These are phyloP conservation scores for Aspergillus biplanus DNA, from an alignment of 495 filamentous ascomycete genomes.

Conservation along the genomic window DNA sequence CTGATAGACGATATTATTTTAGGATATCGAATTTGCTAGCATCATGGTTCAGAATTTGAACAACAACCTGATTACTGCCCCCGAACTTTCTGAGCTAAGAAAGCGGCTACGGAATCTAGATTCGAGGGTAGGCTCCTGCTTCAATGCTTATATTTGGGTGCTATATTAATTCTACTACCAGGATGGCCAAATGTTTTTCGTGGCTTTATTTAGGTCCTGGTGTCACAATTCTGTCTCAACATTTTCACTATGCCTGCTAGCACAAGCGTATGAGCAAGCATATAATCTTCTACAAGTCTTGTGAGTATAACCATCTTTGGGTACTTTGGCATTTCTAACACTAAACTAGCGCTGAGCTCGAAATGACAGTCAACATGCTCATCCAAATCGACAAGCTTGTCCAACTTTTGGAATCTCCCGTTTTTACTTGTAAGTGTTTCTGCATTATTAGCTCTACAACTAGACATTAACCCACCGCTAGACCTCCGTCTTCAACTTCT, in stretches of 20 bases:
- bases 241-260: slow-evolving; percentile 92
- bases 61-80: slow-evolving; percentile 97
- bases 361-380: slow-evolving; percentile 98
- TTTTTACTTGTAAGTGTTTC: slow-evolving; percentile 80
- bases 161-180: slow-evolving; percentile 36
- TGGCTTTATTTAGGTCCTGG: slow-evolving; percentile 93
- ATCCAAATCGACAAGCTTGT: slow-evolving; percentile 99
- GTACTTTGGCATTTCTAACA: slow-evolving; percentile 43
- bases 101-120: slow-evolving; percentile 91
- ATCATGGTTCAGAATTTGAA: slow-evolving; percentile 99
- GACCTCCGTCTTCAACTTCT: slow-evolving; percentile 95
- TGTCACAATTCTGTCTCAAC: slow-evolving; percentile 99
- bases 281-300: slow-evolving; percentile 97
- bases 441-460: not conserved
- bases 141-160: not conserved
- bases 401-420: slow-evolving; percentile 94
- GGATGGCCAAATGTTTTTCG: slow-evolving; percentile 95
- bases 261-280: slow-evolving; percentile 98
- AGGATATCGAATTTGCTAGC: slow-evolving; percentile 95
- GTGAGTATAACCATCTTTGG: slow-evolving; percentile 48
- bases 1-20: slow-evolving; percentile 17
- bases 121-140: slow-evolving; percentile 61
- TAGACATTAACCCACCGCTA: slow-evolving; percentile 35
- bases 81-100: slow-evolving; percentile 86
- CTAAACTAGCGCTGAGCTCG: slow-evolving; percentile 78